Percentiles rank a stretch among this genome's conserved stretches.
Evolutionary conservation across 192 early-diverging fungal species (phyloP).

Genomic region (Lobulomyces angularis): DNA sequence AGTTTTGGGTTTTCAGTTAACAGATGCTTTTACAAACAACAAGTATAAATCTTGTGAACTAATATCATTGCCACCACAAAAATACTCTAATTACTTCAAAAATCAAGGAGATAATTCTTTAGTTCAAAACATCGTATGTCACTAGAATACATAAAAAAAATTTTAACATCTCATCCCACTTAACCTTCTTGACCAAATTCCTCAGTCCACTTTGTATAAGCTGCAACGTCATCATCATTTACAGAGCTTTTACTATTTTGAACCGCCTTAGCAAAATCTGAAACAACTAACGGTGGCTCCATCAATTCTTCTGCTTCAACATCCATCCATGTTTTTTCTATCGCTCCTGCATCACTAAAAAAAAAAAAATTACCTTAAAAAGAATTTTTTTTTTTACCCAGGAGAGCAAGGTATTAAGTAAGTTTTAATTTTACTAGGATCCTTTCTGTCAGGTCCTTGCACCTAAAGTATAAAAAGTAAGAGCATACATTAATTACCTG

Average conservation of each 20-base stretch:
- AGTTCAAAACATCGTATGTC: not conserved
- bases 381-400: too few relatives aligned
- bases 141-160: not conserved
- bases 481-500: conserved; percentile 25
- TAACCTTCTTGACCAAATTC: conserved; percentile 63
- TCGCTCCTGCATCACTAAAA: conserved; percentile 70
- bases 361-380: too few relatives aligned
- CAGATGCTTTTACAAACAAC: too few relatives aligned
- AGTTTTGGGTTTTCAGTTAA: too few relatives aligned
- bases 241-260: conserved; percentile 68
- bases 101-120: too few relatives aligned
- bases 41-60: too few relatives aligned
- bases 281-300: conserved; percentile 76
- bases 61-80: too few relatives aligned
- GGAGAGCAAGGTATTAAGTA: conserved; percentile 90
- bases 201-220: conserved; percentile 82
- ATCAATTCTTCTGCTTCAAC: conserved; percentile 72
- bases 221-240: conserved; percentile 63
- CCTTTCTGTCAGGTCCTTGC: conserved; percentile 40
- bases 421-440: conserved; percentile 30
- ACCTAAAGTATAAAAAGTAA: conserved; percentile 19
- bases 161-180: not conserved
- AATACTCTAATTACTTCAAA: too few relatives aligned
- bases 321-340: conserved; percentile 81
- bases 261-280: conserved; percentile 78